Conservation (phyloP, 257 asterid genomes). For the Jacaranda mimosifolia region DNA sequence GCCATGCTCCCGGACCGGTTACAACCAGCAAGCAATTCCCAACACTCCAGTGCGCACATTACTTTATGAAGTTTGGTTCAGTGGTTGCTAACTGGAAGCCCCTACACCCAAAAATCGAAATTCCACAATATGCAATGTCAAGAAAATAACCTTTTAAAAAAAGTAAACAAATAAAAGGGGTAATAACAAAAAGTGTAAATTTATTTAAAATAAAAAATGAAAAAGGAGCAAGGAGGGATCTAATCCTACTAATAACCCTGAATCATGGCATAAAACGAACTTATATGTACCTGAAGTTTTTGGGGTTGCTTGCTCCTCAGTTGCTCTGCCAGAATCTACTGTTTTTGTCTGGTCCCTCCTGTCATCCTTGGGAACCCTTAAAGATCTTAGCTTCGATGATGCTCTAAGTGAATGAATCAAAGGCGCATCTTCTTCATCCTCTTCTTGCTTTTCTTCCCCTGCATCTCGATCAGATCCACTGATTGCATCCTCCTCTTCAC, state of each 20-base stretch:
- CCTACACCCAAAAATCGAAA: constrained; percentile 37
- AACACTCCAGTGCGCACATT: neutral
- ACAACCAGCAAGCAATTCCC: constrained; percentile 1
- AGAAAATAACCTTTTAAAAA: neutral
- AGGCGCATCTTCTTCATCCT: constrained; percentile 70
- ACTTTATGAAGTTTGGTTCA: constrained; percentile 2
- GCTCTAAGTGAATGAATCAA: constrained; percentile 68
- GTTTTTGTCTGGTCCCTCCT: constrained; percentile 46
- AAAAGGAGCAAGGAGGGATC: neutral
- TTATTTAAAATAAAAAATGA: no score
- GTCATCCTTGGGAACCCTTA: constrained; percentile 64
- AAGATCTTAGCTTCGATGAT: constrained; percentile 77
- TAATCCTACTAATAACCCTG: neutral
- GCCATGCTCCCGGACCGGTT: neutral
- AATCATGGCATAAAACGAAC: constrained; percentile 24
- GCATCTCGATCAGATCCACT: constrained; percentile 86
- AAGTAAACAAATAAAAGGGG: neutral
- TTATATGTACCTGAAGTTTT: constrained; percentile 67
- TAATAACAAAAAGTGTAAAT: neutral
- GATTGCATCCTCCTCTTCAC: constrained; percentile 90
- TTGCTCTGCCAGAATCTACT: constrained; percentile 53
- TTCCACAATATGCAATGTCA: neutral
- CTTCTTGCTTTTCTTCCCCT: constrained; percentile 64
- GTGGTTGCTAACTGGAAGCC: constrained; percentile 48
- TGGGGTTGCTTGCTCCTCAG: constrained; percentile 64